These are phyloP conservation scores for Aaosphaeria arxii DNA, from an alignment of 2,329 filamentous ascomycete genomes.

Conservation along the genomic window DNA sequence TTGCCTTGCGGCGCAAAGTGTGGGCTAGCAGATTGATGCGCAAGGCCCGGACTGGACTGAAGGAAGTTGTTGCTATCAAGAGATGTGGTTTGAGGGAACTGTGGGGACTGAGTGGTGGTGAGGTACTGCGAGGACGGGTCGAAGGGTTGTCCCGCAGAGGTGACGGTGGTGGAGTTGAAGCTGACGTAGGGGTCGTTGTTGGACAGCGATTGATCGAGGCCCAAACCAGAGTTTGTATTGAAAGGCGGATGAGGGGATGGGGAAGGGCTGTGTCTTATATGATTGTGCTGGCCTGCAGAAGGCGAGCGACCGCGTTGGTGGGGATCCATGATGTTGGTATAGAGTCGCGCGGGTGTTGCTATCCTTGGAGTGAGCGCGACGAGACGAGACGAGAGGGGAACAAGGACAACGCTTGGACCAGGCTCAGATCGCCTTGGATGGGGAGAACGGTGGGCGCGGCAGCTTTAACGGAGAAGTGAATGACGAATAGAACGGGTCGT, in stretches of 20 bases:
- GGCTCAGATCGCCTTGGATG: not conserved
- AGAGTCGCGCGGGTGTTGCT: constrained; percentile 23
- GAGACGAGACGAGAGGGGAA: not conserved
- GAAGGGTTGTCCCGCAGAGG: constrained; percentile 42
- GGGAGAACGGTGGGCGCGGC: not conserved
- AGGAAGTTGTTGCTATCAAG: constrained; percentile 44
- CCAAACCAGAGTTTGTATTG: constrained; percentile 54
- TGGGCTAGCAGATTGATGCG: constrained; percentile 54
- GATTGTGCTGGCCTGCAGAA: constrained; percentile 55
- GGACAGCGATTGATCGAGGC: constrained; percentile 49
- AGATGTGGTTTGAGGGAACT: constrained; percentile 39
- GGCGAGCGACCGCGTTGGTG: constrained; percentile 61
- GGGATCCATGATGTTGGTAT: constrained; percentile 48
- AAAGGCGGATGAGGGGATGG: constrained; percentile 58
- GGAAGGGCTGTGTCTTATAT: constrained; percentile 69
- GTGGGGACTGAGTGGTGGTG: constrained; percentile 46
- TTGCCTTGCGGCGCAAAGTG: constrained; percentile 39
- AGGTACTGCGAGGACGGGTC: constrained; percentile 26
- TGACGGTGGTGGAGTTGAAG: constrained; percentile 25
- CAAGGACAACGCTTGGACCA: constrained; percentile 2
- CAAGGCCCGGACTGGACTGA: constrained; percentile 35
- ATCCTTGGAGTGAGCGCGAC: constrained; percentile 18
- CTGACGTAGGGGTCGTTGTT: constrained; percentile 19
- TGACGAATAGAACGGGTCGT: no score
- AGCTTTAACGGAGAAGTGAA: not conserved